Conservation (phyloP, 306 rosid species). For the Dryas drummondii region DNA sequence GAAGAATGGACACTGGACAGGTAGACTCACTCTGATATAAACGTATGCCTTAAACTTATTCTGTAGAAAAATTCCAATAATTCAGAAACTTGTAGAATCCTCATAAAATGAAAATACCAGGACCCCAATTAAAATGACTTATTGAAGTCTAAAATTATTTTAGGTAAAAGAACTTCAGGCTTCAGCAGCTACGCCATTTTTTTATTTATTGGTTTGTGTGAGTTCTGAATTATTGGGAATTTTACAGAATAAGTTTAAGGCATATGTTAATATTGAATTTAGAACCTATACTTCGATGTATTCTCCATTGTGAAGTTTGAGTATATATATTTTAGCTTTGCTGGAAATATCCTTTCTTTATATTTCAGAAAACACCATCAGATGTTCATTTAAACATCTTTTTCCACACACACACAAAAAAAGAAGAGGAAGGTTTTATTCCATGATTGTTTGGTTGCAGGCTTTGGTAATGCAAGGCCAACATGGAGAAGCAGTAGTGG, state of each 20-base stretch:
- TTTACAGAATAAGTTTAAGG: not conserved
- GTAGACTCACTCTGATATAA: not conserved
- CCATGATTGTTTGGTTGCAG: slow-evolving; percentile 36
- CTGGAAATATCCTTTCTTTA: not conserved
- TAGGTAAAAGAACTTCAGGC: not conserved
- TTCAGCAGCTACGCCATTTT: not conserved
- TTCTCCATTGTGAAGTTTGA: not conserved
- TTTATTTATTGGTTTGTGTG: not conserved
- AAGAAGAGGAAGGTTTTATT: not conserved
- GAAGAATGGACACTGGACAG: not conserved
- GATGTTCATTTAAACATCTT: not conserved
- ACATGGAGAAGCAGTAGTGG: slow-evolving; percentile 60
- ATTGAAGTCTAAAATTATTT: not conserved
- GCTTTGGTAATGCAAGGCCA: slow-evolving; percentile 88
- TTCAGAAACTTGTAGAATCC: too few species aligned
- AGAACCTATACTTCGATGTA: not conserved
- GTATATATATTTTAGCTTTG: not conserved
- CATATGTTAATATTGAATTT: not conserved
- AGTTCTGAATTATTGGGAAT: not conserved
- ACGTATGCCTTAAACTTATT: not conserved
- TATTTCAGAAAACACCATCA: not conserved
- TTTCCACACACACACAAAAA: too few species aligned
- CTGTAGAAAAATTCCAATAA: not conserved
- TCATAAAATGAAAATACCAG: too few species aligned
- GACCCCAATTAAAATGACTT: too few species aligned